These are phyloP conservation scores for Cryptococcus sp. DNA, from an alignment of 1,284 basidiomycete species.

Conservation along the genomic window DNA sequence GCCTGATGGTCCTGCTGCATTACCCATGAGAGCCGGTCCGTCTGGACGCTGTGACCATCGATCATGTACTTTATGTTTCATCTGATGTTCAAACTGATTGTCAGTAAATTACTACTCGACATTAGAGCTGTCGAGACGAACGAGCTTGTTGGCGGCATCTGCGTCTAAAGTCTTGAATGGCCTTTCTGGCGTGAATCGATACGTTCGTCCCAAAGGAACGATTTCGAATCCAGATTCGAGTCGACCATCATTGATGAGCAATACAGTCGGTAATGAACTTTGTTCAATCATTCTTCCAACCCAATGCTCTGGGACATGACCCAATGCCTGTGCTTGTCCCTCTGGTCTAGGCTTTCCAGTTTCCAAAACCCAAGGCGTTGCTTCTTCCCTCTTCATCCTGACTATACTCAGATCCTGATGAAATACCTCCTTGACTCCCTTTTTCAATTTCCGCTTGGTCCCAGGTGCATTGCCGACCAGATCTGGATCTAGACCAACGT, in stretches of 20 bases:
- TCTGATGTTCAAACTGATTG: constrained; percentile 36
- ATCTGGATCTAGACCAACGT: constrained; percentile 32
- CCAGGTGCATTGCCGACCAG: constrained; percentile 32
- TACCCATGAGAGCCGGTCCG: constrained; percentile 1
- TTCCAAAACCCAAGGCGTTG: constrained; percentile 42
- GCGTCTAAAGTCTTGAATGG: constrained; percentile 42
- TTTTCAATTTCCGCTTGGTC: constrained; percentile 15
- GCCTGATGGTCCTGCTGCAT: not conserved
- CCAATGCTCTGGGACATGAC: constrained; percentile 35
- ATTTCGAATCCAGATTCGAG: constrained; percentile 33
- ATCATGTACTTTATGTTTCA: constrained; percentile 38
- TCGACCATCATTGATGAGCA: constrained; percentile 37
- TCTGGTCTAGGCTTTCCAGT: constrained; percentile 20
- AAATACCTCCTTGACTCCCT: constrained; percentile 38
- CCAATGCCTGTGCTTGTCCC: constrained; percentile 1
- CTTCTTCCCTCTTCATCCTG: constrained; percentile 39
- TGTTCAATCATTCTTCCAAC: constrained; percentile 38
- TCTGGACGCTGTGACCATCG: constrained; percentile 36
- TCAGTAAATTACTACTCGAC: not conserved
- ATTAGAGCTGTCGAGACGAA: constrained; percentile 9
- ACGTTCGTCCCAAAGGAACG: constrained; percentile 38
- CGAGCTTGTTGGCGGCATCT: constrained; percentile 41
- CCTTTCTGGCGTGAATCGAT: constrained; percentile 39
- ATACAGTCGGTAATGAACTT: constrained; percentile 27
- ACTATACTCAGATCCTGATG: constrained; percentile 41